Evolutionary conservation across 2,329 filamentous ascomycete genomes (phyloP), one percentile per base, ranked within the genome.

Genomic region (Sclerotinia sclerotiorum): DNA sequence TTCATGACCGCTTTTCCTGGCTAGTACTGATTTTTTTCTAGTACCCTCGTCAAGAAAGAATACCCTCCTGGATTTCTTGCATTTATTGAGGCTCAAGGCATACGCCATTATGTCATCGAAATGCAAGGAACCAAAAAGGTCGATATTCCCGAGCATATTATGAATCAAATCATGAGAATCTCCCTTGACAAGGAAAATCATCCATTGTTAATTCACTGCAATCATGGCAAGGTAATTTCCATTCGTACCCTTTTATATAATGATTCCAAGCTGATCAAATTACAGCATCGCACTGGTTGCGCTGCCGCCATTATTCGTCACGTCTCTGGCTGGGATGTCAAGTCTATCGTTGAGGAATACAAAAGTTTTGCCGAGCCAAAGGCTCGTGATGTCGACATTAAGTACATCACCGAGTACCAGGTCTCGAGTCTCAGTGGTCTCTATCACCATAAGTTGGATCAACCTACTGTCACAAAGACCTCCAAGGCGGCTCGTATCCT

Each of bases 111-210:
- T 72, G 83, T 91, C 54, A 90, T 97, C 75, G 85, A 89, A 73
- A 91, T 97, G 82, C 87, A 89, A 70, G 90, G 93, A n/a, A 97
- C 96, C 73, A 97, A 97, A 79, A 93, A 94, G 74, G 83, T 89
- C 67, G 84, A 84, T 11, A 92, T 92, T 48, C 86, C 90, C 0
- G 77, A 87, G 10, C 79, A 82, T 56, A 87, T 88, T 35, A 92
- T 97, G 84, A 84, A 85, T 70, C 81, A 86, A 10, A 92, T 94
- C 57, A 83, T 97, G 32, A 82, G 85, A 17, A 81, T 94, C 54
- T 85, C 94, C 52, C 83, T 94, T 65, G 86, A 96, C 75, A 84
- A 84, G 61, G 80, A 83, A 46, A 93, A 96, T 71, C 88, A 95
- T 72, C 94, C 94, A 0, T 79, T 97, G 15, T 83, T 97, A 51